Percentiles rank a stretch among this genome's conserved stretches.
These are phyloP conservation scores for Spinellus fusiger DNA, from an alignment of 192 early-diverging fungal genomes.

Conservation along the genomic window DNA sequence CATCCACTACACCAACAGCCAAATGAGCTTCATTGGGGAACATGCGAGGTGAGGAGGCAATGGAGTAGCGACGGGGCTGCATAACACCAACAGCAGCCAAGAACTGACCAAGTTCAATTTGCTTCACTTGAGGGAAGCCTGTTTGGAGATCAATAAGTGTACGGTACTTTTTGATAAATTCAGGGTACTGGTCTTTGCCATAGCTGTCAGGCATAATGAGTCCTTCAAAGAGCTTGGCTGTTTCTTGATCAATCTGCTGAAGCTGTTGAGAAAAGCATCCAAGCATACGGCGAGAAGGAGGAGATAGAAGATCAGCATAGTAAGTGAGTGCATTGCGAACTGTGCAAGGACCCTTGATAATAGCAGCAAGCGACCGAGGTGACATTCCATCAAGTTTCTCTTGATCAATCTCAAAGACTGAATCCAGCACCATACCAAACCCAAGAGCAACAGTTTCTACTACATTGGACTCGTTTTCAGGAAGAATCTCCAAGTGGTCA, in stretches of 20 bases:
- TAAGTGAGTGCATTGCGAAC: conserved; percentile 41
- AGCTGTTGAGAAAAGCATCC: conserved; percentile 31
- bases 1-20: conserved; percentile 30
- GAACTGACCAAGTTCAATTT: conserved; percentile 33
- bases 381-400: conserved; percentile 12
- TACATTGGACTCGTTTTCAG: conserved; percentile 30
- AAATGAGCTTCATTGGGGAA: conserved; percentile 25
- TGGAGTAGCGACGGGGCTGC: conserved; percentile 83
- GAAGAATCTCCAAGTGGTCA: conserved; percentile 48
- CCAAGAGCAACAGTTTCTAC: conserved; percentile 38
- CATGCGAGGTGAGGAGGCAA: conserved; percentile 58
- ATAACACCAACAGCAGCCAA: conserved; percentile 40
- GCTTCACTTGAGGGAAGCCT: conserved; percentile 25
- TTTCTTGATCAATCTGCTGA: conserved; percentile 25
- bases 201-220: conserved; percentile 29
- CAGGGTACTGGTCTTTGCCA: conserved; percentile 23
- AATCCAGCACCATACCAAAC: conserved; percentile 42
- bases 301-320: conserved; percentile 41
- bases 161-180: conserved; percentile 19
- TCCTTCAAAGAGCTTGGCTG: conserved; percentile 21
- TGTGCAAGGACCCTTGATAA: conserved; percentile 39
- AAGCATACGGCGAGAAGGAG: conserved; percentile 32
- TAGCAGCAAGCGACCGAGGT: conserved; percentile 40
- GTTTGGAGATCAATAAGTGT: conserved; percentile 23
- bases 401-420: conserved; percentile 40